Evolutionary conservation across 2,329 filamentous ascomycete genomes (phyloP).

Genomic region (Helicocarpus griseus): DNA sequence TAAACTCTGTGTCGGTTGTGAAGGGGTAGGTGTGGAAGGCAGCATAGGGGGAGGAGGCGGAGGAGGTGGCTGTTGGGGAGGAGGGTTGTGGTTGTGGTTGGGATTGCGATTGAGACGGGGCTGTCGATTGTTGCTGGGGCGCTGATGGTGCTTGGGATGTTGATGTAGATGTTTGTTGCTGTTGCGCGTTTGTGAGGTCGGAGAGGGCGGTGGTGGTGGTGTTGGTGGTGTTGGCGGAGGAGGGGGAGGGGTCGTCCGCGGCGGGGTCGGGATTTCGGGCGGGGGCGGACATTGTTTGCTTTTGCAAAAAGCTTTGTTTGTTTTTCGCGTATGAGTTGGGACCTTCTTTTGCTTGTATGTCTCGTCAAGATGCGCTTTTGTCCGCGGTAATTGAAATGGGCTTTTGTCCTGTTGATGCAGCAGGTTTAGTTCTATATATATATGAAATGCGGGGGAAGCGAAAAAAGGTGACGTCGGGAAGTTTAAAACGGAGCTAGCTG

Average conservation of each 20-base stretch:
- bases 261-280: not conserved
- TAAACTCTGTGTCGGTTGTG: conserved; percentile 34
- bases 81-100: conserved; percentile 3
- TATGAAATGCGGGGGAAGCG: too few species aligned
- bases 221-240: not conserved
- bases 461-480: too few species aligned
- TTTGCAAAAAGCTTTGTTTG: too few species aligned
- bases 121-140: conserved; percentile 2
- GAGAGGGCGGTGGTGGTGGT: not conserved
- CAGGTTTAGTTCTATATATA: too few species aligned
- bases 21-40: conserved; percentile 32
- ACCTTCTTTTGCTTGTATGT: too few species aligned
- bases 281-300: not conserved
- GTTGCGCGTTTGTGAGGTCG: too few species aligned
- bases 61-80: not conserved
- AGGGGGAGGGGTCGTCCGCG: not conserved
- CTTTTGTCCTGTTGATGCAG: too few species aligned
- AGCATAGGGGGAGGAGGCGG: conserved; percentile 19
- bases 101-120: not conserved
- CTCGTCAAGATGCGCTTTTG: too few species aligned
- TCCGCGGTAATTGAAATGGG: too few species aligned
- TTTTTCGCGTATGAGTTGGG: too few species aligned
- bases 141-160: conserved; percentile 4
- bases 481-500: too few species aligned
- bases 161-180: not conserved